A percentile compares a stretch with the other conserved stretches of the same genome.
Evolutionary conservation across 352 stramenopile genomes (phyloP).

Genomic region (Pythium dissimile): DNA sequence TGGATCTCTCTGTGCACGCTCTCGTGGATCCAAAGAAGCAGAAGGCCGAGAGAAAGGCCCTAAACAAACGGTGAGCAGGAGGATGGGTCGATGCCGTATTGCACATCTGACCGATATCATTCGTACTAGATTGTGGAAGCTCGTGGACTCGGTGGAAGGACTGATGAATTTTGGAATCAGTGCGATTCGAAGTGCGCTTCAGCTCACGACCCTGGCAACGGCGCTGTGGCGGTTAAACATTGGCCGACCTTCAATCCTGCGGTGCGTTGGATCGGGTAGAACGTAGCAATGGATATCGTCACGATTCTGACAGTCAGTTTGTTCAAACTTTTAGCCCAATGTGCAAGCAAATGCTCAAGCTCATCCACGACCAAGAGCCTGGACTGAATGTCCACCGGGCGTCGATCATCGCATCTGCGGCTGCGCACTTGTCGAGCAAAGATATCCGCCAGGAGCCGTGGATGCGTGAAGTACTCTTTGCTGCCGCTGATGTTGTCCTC

Average conservation of each 20-base stretch:
- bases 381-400: constrained; percentile 39
- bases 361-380: constrained; percentile 33
- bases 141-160: constrained; percentile 59
- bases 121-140: constrained; percentile 52
- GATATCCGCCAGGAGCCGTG: constrained; percentile 46
- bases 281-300: background rate
- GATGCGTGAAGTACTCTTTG: constrained; percentile 42
- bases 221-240: constrained; percentile 55
- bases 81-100: too few relatives aligned
- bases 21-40: constrained; percentile 30
- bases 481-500: constrained; percentile 34
- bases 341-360: constrained; percentile 29
- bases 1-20: constrained; percentile 42
- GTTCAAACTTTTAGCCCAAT: constrained; percentile 1
- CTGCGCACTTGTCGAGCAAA: constrained; percentile 48
- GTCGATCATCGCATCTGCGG: constrained; percentile 43
- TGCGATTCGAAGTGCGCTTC: constrained; percentile 39
- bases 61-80: constrained; percentile 54
- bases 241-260: constrained; percentile 47
- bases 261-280: constrained; percentile 29
- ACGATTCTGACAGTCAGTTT: background rate
- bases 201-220: constrained; percentile 39
- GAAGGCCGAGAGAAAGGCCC: constrained; percentile 6
- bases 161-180: constrained; percentile 64
- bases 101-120: background rate